Base-by-base conservation (phyloP, 306 rosid genomes). In the Macrotyloma uniflorum region DNA sequence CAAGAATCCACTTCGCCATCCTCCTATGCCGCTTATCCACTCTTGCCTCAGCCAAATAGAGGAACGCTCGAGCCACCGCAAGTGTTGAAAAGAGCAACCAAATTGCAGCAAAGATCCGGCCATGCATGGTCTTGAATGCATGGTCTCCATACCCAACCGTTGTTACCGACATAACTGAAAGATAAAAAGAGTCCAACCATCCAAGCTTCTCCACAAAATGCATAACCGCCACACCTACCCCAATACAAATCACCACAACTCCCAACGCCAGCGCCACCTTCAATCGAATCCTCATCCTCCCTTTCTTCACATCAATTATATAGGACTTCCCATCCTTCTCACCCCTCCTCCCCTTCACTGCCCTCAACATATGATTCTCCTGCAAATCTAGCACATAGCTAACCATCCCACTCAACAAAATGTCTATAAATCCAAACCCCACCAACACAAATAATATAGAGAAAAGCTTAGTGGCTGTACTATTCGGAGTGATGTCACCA, bases 271-370 rank as follows among this genome's bases (percentile, higher is more conserved):
- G 72, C 2, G 83, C 98, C 77, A 96, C 99, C 88, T 96, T 93
- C 99, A 96, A 82, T 82, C 98, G 87, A 80, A 96, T 96, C 84
- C 99, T 90, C 99, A 96, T 96, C 80, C 99, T 91, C 78, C 99
- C 99, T 79, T 96, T 95, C 89, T 95, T 96, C 57, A 87, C 89
- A 86, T 96, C 99, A 72, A 96, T 68, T 67, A 96, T 84, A 67
- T 90, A 93, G 0, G 98, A 93, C 16, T 64, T 83, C 1, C 67
- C 86, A 68, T 88, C 93, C 45, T 67, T 87, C 83, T 68, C 88
- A n/a, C 86, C 89, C 72, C 72, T 86, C 75, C 72, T 87, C 20
- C 84, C 70, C 80, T 91, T 87, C 59, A 93, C 86, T 10, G 86
- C 81, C 80, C 73, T 86, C 53, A 93, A 78, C 84, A 93, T 71